Evolutionary conservation across 495 filamentous ascomycete species (phyloP), one percentile per base, ranked within the genome.

Genomic region (Talaromyces wortmannii): DNA sequence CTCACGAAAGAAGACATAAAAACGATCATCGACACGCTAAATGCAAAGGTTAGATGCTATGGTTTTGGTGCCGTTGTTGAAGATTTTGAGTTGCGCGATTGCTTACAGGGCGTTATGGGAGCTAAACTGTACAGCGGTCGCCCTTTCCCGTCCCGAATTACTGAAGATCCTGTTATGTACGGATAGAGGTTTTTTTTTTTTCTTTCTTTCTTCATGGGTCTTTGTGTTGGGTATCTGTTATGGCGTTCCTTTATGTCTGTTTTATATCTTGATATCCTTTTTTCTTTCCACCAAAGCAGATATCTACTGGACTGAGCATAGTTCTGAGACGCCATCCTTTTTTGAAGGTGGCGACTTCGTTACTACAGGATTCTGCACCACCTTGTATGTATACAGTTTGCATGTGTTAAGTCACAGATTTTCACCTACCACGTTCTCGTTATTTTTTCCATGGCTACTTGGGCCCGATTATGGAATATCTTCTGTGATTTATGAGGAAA

Each of bases 81-180:
- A 62, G 90, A 97, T 63, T 96, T 94, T 61, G 92, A 97, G 64
- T 84, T 98, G 30, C 75, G 82, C 36, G 94, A 97, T 72, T 91
- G 91, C 31, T 65, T 97, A 50, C 85, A 86, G 60, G 85, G 79
- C 51, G 79, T 91, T 3, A 75, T 92, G 33, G 84, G 82, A 36
- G 75, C 77, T 13, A 87, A 85, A 65, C 66, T 76, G n/a, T 84
- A 86, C 43, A 40, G 70, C 23, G 63, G 72, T 7, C 50, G 70
- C 30, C 57, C 60, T 33, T 60, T 62, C 7, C 52, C 44, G 4
- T 31, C 29, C 2, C 50, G 32, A 17, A 10, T 56, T 12, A 42
- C 54, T 8, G 60, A 61, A 12, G 73, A 73, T 45, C 72, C 75
- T 29, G 60, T 63, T 45, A 64, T 74, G 58, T 75, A 75, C 60